phyloP scores from a whole-genome alignment of 805 yeast genomes.

The Phaffomyces thermotolerans region DNA sequence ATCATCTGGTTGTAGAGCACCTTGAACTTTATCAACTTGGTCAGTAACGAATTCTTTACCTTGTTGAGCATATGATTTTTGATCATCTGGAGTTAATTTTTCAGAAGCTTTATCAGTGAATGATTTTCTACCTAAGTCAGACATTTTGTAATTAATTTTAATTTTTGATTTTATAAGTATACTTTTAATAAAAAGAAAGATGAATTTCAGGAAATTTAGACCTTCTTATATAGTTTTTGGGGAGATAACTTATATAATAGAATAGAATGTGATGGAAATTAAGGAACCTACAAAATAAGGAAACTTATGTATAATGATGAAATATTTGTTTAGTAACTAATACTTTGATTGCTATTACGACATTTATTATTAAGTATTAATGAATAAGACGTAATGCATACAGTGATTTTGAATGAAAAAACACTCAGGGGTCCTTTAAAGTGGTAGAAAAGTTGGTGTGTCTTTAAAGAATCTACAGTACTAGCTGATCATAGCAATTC shows the following conservation, averaged over 20 bases:
- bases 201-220: not conserved
- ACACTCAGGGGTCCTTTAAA: too few relatives aligned
- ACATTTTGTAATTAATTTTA: constrained; percentile 25
- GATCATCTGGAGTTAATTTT: constrained; percentile 59
- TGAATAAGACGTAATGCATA: too few relatives aligned
- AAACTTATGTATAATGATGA: too few relatives aligned
- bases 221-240: not conserved
- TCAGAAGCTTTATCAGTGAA: constrained; percentile 64
- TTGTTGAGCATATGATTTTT: constrained; percentile 57
- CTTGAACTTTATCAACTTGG: constrained; percentile 57
- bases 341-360: not conserved
- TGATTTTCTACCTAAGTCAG: constrained; percentile 66
- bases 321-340: too few relatives aligned
- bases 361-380: not conserved
- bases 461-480: too few relatives aligned
- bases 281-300: too few relatives aligned
- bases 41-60: constrained; percentile 67
- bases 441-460: too few relatives aligned
- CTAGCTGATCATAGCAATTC: too few relatives aligned
- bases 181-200: not conserved
- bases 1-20: constrained; percentile 51
- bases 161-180: too few relatives aligned
- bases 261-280: too few relatives aligned
- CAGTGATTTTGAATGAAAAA: not conserved
- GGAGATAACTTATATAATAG: too few relatives aligned